phyloP scores from a whole-genome alignment of 805 yeast species.

The Candida suzukii region DNA sequence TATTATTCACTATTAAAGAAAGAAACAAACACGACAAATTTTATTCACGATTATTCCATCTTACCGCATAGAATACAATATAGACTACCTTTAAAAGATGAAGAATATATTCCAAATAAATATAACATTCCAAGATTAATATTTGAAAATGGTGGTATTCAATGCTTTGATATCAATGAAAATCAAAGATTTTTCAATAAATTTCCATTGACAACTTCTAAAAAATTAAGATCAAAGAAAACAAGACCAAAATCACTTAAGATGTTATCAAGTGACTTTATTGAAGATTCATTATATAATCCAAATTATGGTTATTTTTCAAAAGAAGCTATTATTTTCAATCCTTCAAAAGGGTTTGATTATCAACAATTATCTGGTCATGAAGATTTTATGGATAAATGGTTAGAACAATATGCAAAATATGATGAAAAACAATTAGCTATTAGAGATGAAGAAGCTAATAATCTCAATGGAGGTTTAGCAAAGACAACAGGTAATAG shows the following conservation, averaged over 20 bases:
- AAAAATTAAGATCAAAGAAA: conserved; percentile 26
- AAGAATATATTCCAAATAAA: conserved; percentile 11
- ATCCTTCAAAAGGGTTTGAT: conserved; percentile 57
- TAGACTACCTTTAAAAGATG: conserved; percentile 19
- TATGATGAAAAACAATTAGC: conserved; percentile 32
- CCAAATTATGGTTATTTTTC: conserved; percentile 80
- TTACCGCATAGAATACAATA: conserved; percentile 23
- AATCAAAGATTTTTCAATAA: conserved; percentile 30
- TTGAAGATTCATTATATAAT: conserved; percentile 78
- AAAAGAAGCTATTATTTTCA: conserved; percentile 70
- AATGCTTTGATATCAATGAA: conserved; percentile 24
- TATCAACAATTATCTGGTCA: conserved; percentile 50
- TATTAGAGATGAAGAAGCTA: conserved; percentile 3
- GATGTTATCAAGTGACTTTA: conserved; percentile 74
- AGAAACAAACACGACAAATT: conserved; percentile 1
- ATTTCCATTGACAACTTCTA: conserved; percentile 35
- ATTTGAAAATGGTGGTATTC: conserved; percentile 29
- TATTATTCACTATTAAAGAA: neutral
- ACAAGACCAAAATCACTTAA: conserved; percentile 54
- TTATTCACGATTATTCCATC: conserved; percentile 28
- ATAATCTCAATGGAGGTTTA: neutral
- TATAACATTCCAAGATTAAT: conserved; percentile 16
- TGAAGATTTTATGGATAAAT: conserved; percentile 62
- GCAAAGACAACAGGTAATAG: neutral
- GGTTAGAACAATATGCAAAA: conserved; percentile 56